phyloP scores from a whole-genome alignment of 1,284 basidiomycete species.

The Afroboletus lepidellus region DNA sequence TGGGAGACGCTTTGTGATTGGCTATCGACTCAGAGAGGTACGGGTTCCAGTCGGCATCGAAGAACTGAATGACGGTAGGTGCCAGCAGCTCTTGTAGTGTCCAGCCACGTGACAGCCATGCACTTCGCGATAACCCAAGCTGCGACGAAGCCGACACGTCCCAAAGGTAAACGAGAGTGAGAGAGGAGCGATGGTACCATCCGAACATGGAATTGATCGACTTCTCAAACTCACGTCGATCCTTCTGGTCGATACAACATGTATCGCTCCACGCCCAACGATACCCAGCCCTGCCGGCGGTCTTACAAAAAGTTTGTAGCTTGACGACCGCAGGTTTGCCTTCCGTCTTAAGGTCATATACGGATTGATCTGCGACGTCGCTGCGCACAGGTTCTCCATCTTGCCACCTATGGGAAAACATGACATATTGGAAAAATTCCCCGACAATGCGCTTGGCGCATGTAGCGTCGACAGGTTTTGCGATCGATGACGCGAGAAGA shows the following conservation, averaged over 20 bases:
- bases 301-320: neutral
- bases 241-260: conserved; percentile 9
- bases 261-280: conserved; percentile 11
- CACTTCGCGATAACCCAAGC: neutral
- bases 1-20: conserved; percentile 2
- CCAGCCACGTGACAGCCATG: conserved; percentile 11
- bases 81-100: conserved; percentile 11
- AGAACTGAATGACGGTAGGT: neutral
- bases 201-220: conserved; percentile 13
- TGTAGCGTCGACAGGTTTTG: neutral
- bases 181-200: conserved; percentile 10
- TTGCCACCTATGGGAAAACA: conserved; percentile 24
- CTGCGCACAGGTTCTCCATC: conserved; percentile 9
- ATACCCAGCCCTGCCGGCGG: conserved; percentile 1
- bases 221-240: conserved; percentile 6
- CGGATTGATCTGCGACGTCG: conserved; percentile 10
- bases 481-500: conserved; percentile 3
- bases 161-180: conserved; percentile 11
- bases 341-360: conserved; percentile 1
- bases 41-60: conserved; percentile 3
- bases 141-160: conserved; percentile 1
- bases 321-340: neutral
- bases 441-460: conserved; percentile 5
- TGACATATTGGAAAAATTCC: conserved; percentile 18
- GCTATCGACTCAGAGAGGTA: neutral